phyloP scores from a whole-genome alignment of 148 eudicot species.

The Amaranthus cruentus region DNA sequence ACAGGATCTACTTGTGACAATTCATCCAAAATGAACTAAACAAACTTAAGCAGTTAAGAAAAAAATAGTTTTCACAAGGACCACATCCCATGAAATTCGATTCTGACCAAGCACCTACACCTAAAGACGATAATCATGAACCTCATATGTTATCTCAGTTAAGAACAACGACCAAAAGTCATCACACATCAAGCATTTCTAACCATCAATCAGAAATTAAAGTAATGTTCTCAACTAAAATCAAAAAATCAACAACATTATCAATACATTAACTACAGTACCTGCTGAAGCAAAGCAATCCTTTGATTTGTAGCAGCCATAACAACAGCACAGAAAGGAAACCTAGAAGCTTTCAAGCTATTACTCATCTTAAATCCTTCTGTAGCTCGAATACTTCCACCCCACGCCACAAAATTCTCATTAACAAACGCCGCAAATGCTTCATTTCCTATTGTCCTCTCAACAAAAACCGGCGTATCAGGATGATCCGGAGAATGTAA shows the following conservation, averaged over 20 bases:
- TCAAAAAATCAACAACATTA: neutral
- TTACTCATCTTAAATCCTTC: conserved; percentile 99
- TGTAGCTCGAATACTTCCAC: conserved; percentile 68
- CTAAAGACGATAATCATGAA: neutral
- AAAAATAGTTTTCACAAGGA: neutral
- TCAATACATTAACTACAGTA: conserved; percentile 12
- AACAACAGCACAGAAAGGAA: conserved; percentile 89
- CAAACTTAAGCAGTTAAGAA: neutral
- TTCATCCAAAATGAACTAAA: neutral
- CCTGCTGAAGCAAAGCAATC: conserved; percentile 93
- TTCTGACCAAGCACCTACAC: neutral
- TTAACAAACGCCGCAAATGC: conserved; percentile 55
- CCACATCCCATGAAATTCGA: neutral
- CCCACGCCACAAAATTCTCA: conserved; percentile 79
- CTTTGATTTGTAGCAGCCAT: conserved; percentile 96
- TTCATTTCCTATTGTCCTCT: conserved; percentile 51
- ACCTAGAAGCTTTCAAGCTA: conserved; percentile 88
- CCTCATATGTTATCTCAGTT: neutral
- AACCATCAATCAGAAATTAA: neutral
- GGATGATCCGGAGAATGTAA: conserved; percentile 89
- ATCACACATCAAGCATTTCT: neutral
- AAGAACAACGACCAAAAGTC: neutral
- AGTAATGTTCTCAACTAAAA: neutral
- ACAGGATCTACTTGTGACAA: too few species aligned
- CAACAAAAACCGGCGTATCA: conserved; percentile 63